Evolutionary conservation across 768 basidiomycete genomes (phyloP), one percentile per base, ranked within the genome.

Genomic region (Clavulina sp.): DNA sequence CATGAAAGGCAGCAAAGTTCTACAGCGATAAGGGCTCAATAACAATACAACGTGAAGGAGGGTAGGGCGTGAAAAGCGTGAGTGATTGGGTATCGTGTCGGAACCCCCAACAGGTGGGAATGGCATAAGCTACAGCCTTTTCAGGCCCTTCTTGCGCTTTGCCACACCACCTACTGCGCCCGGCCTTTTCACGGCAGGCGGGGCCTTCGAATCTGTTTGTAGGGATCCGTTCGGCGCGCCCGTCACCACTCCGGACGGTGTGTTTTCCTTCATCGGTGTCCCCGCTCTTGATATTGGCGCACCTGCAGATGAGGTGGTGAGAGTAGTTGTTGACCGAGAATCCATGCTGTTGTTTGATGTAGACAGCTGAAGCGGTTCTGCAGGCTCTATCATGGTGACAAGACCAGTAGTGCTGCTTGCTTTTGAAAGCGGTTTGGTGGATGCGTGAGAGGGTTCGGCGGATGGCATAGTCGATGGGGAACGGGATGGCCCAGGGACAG

Each of bases 61-160:
- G n/a, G n/a, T n/a, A n/a, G n/a, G n/a, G n/a, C n/a, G n/a, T n/a
- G n/a, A n/a, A n/a, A n/a, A n/a, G n/a, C n/a, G n/a, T n/a, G n/a
- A n/a, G n/a, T n/a, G n/a, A n/a, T n/a, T n/a, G n/a, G n/a, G n/a
- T n/a, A n/a, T n/a, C n/a, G n/a, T n/a, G n/a, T n/a, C n/a, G n/a
- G n/a, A n/a, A n/a, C n/a, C n/a, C n/a, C n/a, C n/a, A n/a, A n/a
- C n/a, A n/a, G n/a, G n/a, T n/a, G n/a, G n/a, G n/a, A n/a, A n/a
- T n/a, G n/a, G n/a, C n/a, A n/a, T n/a, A n/a, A n/a, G n/a, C 43
- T 46, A 88, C 64, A 88, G 65, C 56, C 85, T 71, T 66, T 84
- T 88, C 58, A 88, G 66, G 3, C 85, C 86, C 70, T 87, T 88
- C 73, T 88, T 88, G 64, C 86, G 71, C 69, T 88, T 88, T 66